These are phyloP conservation scores for Eleusine indica DNA, from an alignment of 176 grass and related monocot species.

Conservation along the genomic window DNA sequence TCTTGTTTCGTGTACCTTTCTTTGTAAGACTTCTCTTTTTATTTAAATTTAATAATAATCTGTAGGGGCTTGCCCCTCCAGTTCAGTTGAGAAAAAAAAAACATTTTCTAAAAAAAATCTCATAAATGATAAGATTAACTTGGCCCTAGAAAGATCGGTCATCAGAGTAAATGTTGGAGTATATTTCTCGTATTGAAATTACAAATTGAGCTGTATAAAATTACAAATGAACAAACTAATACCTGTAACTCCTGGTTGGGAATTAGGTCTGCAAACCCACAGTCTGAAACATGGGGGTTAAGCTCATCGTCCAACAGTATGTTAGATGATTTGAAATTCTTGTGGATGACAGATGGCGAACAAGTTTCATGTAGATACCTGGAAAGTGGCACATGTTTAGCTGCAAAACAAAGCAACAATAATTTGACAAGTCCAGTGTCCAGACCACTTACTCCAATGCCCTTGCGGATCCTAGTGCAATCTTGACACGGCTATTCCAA, in stretches of 20 bases:
- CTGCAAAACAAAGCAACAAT: background rate
- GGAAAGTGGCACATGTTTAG: constrained; percentile 45
- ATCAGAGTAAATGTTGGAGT: background rate
- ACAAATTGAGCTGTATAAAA: background rate
- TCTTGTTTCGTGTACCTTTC: no score
- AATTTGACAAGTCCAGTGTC: background rate
- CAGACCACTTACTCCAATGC: constrained; percentile 78
- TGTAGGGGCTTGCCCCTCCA: no score
- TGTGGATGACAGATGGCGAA: constrained; percentile 72
- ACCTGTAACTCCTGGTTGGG: constrained; percentile 76
- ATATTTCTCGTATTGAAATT: background rate
- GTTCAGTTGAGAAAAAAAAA: no score
- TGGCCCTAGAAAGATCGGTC: no score
- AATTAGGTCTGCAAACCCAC: constrained; percentile 67
- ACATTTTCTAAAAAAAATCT: background rate
- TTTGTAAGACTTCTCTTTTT: no score
- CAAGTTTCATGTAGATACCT: constrained; percentile 94
- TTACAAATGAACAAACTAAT: background rate
- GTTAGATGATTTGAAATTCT: constrained; percentile 95
- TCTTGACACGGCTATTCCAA: constrained; percentile 89
- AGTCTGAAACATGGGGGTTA: constrained; percentile 88
- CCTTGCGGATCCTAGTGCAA: constrained; percentile 77
- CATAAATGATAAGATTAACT: background rate
- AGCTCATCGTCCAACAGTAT: constrained; percentile 82
- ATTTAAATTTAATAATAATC: no score